Evolutionary conservation across 192 early-diverging fungal species (phyloP), one percentile per base, ranked within the genome.

Genomic region (Mortierella alpina): DNA sequence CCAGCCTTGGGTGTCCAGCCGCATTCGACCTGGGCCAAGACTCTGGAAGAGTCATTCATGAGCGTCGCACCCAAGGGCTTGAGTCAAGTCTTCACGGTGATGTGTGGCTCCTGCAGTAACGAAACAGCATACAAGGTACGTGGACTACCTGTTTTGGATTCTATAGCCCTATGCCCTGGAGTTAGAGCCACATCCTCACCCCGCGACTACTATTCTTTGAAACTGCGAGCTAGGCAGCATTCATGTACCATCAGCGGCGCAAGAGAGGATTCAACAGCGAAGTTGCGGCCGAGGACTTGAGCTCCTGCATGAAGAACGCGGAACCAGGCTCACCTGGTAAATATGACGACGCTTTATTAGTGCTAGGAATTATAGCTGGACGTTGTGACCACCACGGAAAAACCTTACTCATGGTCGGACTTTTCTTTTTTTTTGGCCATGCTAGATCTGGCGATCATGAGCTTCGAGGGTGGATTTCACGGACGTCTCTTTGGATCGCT

Each of bases 91-190:
- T 93, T 93, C 51, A 93, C 92, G 10, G 85, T 89, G 5, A 90
- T 91, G 85, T 90, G 90, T 65, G 92, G 92, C 4, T 91, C 91
- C n/a, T 91, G 90, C 72, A 89, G 90, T 59, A 93, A 93, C 62
- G 92, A 93, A 72, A 85, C 90, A 48, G 92, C 92, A 1, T 93
- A 86, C 84, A 93, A 93, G 82, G 77, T 80, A 72, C 31, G 8
- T 6, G 41, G 11, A 41, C 11, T 1, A 40, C 39, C 3, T 18
- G 41, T 47, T 46, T 20, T 31, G 31, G 31, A 31, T 31, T 31
- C 31, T 31, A 31, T 31, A 31, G 31, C 31, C 3, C 31, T 3
- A 3, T 31, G 31, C 31, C 1, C 31, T 31, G 31, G 31, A 31
- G 31, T 31, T 31, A 31, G 31, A 31, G 31, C 31, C 3, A 31